Percentiles rank a stretch among this genome's conserved stretches.
Evolutionary conservation across 2,329 filamentous ascomycete species (phyloP).

Genomic region (Capronia epimyces): DNA sequence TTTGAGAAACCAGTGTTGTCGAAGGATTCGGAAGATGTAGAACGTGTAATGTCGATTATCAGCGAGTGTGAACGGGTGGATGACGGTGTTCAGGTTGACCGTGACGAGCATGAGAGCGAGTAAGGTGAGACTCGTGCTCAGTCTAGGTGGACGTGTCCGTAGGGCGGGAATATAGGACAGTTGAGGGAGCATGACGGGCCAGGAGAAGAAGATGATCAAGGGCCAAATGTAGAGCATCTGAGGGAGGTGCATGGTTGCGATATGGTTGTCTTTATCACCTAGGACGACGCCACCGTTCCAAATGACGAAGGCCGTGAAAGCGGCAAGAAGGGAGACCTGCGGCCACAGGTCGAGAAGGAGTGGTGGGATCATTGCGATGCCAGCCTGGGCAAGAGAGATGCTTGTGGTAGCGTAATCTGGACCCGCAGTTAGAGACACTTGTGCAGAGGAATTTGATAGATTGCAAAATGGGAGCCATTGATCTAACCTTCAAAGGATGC

Average conservation of each 20-base stretch:
- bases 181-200: slow-evolving; percentile 63
- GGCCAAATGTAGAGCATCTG: slow-evolving; percentile 97
- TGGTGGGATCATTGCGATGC: slow-evolving; percentile 27
- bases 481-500: slow-evolving; percentile 47
- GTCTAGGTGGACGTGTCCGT: slow-evolving; percentile 37
- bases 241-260: slow-evolving; percentile 78
- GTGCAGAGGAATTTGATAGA: not conserved
- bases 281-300: slow-evolving; percentile 93
- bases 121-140: slow-evolving; percentile 35
- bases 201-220: slow-evolving; percentile 82
- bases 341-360: slow-evolving; percentile 39
- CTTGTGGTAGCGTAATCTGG: slow-evolving; percentile 33
- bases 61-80: slow-evolving; percentile 92
- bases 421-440: slow-evolving; percentile 3
- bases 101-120: slow-evolving; percentile 43
- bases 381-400: slow-evolving; percentile 60
- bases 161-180: slow-evolving; percentile 34
- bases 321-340: slow-evolving; percentile 56
- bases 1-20: slow-evolving; percentile 57
- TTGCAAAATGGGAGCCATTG: not conserved
- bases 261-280: slow-evolving; percentile 92
- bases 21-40: slow-evolving; percentile 84
- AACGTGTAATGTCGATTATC: slow-evolving; percentile 98
- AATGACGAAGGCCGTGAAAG: slow-evolving; percentile 69
- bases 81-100: slow-evolving; percentile 79